phyloP scores from a whole-genome alignment of 1,284 basidiomycete species.

The Moesziomyces sp. region DNA sequence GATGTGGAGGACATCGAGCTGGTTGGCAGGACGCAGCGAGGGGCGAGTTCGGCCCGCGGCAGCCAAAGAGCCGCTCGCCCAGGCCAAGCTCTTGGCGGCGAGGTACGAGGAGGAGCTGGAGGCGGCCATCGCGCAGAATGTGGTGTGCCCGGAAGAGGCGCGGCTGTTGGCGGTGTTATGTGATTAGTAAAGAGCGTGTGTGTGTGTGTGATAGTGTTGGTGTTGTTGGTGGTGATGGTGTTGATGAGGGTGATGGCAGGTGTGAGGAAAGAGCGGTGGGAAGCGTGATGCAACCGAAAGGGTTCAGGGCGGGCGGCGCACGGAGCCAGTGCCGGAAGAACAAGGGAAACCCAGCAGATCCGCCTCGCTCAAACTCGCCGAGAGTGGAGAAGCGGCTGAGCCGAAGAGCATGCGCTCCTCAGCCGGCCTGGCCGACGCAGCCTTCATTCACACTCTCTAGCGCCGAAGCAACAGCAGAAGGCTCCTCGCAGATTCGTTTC shows the following conservation, averaged over 20 bases:
- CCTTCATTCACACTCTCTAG: too few relatives aligned
- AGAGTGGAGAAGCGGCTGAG: conserved; percentile 7
- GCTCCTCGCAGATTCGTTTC: too few relatives aligned
- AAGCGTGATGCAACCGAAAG: background rate
- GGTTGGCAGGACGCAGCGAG: conserved; percentile 19
- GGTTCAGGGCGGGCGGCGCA: conserved; percentile 14
- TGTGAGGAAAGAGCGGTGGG: conserved; percentile 1
- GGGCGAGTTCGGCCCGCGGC: conserved; percentile 36
- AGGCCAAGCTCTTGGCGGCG: conserved; percentile 36
- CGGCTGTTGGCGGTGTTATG: background rate
- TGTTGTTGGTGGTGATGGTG: background rate
- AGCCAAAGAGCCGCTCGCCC: conserved; percentile 40
- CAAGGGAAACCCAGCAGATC: conserved; percentile 11
- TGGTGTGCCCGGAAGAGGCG: background rate
- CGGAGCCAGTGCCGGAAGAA: conserved; percentile 22
- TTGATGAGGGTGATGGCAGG: background rate
- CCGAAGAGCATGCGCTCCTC: too few relatives aligned
- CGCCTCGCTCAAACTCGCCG: background rate
- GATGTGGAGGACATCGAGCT: conserved; percentile 49
- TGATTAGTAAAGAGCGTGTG: background rate
- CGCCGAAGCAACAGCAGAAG: too few relatives aligned
- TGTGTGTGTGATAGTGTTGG: background rate
- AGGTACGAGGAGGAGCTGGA: conserved; percentile 34
- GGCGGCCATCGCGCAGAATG: conserved; percentile 13
- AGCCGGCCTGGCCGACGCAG: too few relatives aligned